Conservation (phyloP, 108 stramenopile genomes). For the Skeletonema marinoi region DNA sequence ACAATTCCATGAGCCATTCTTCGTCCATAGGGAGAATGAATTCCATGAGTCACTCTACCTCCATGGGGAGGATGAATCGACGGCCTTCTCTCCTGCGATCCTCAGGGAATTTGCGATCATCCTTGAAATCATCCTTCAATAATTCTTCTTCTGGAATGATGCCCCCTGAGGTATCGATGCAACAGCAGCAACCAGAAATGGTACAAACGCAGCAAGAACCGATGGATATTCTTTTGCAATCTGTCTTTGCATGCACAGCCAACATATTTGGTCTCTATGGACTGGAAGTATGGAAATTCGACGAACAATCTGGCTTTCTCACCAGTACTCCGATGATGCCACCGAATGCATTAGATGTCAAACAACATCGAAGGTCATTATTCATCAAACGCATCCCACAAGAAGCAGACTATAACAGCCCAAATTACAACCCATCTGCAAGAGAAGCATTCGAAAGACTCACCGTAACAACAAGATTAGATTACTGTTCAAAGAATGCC, state of each 20-base stretch:
- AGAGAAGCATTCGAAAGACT: slow-evolving; percentile 19
- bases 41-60: too few relatives aligned
- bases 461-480: neutral
- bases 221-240: slow-evolving; percentile 11
- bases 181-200: too few relatives aligned
- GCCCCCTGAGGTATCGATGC: too few relatives aligned
- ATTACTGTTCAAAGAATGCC: neutral
- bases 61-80: too few relatives aligned
- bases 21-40: too few relatives aligned
- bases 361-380: neutral
- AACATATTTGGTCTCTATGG: slow-evolving; percentile 15
- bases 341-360: neutral
- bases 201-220: neutral
- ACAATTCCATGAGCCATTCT: too few relatives aligned
- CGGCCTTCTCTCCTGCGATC: too few relatives aligned
- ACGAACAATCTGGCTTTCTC: neutral
- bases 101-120: too few relatives aligned
- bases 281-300: slow-evolving; percentile 16
- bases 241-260: slow-evolving; percentile 1
- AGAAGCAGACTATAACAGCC: slow-evolving; percentile 22
- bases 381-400: slow-evolving; percentile 12
- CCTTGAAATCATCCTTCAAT: too few relatives aligned
- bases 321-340: neutral
- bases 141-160: too few relatives aligned
- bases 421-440: neutral